A percentile compares a stretch with the other conserved stretches of the same genome.
Conservation (phyloP, 2,329 filamentous ascomycete genomes). For the Aspergillus proliferans region DNA sequence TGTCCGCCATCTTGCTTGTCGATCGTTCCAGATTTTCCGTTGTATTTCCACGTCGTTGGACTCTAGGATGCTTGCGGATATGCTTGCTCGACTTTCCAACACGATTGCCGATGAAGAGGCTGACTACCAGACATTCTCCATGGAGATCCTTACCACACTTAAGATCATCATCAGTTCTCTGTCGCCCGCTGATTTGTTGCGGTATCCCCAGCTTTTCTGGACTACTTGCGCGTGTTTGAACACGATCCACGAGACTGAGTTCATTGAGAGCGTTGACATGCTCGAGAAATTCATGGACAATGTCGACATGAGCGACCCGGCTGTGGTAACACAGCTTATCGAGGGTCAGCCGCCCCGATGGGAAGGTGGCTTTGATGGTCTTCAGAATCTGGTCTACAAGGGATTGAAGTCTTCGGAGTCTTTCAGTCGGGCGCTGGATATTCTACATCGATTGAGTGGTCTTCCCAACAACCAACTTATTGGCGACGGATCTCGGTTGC, state of each 20-base stretch:
- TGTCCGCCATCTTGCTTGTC: conserved; percentile 87
- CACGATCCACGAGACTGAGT: conserved; percentile 93
- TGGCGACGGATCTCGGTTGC: conserved; percentile 72
- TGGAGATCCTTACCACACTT: conserved; percentile 93
- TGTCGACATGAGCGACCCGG: conserved; percentile 67
- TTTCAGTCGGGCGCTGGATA: conserved; percentile 67
- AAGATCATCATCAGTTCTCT: conserved; percentile 86
- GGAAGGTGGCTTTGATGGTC: conserved; percentile 81
- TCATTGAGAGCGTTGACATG: conserved; percentile 86
- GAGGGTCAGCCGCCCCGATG: conserved; percentile 78
- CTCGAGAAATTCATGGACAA: conserved; percentile 79
- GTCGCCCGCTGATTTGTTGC: conserved; percentile 68
- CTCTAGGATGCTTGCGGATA: conserved; percentile 90
- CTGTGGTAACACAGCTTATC: conserved; percentile 62
- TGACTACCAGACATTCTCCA: conserved; percentile 93
- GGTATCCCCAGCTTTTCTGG: conserved; percentile 97
- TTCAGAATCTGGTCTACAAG: conserved; percentile 83
- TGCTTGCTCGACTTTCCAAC: conserved; percentile 90
- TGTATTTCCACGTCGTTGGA: conserved; percentile 88
- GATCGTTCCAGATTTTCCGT: conserved; percentile 94
- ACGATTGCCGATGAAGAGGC: conserved; percentile 92
- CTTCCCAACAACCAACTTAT: conserved; percentile 75
- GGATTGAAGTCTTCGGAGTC: conserved; percentile 81
- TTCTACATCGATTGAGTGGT: conserved; percentile 70
- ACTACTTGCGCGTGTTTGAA: conserved; percentile 93